Evolutionary conservation across 2,329 filamentous ascomycete species (phyloP).

Genomic region (Ramichloridium luteum): DNA sequence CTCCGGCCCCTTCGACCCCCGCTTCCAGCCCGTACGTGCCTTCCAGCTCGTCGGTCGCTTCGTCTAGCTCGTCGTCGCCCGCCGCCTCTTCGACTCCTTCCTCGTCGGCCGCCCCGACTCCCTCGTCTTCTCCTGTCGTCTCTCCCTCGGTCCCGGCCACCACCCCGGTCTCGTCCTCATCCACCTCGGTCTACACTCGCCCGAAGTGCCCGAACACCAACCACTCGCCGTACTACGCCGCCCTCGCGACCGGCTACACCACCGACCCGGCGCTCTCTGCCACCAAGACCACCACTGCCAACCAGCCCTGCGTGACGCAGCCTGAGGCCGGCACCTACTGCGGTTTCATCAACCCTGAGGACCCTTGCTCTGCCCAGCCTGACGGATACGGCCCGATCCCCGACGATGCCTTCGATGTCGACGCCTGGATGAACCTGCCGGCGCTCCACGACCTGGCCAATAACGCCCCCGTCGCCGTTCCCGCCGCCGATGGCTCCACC

Average conservation of each 20-base stretch:
- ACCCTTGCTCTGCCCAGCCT: slow-evolving; percentile 28
- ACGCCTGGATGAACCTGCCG: not conserved
- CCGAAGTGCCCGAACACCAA: not conserved
- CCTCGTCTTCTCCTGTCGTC: too few relatives aligned
- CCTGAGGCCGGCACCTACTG: slow-evolving; percentile 25
- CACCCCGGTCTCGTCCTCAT: too few relatives aligned
- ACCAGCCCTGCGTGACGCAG: slow-evolving; percentile 18
- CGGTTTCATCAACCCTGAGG: slow-evolving; percentile 28
- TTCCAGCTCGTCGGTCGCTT: not conserved
- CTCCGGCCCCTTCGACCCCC: not conserved
- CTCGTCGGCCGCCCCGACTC: too few relatives aligned
- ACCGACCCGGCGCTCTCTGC: slow-evolving; percentile 14
- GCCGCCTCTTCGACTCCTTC: too few relatives aligned
- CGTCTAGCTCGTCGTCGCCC: not conserved
- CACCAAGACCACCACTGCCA: slow-evolving; percentile 14
- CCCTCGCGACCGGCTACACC: slow-evolving; percentile 15
- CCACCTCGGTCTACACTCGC: not conserved
- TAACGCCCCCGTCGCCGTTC: slow-evolving; percentile 11
- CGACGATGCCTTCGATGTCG: not conserved
- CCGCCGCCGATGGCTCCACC: slow-evolving; percentile 5
- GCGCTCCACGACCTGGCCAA: slow-evolving; percentile 1
- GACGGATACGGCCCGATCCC: slow-evolving; percentile 24
- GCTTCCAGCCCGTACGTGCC: not conserved
- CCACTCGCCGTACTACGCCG: slow-evolving; percentile 16
- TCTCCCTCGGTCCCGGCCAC: not conserved